These are phyloP conservation scores for Saccharum hybrid DNA, from an alignment of 202 grass and related monocot species.

Conservation along the genomic window DNA sequence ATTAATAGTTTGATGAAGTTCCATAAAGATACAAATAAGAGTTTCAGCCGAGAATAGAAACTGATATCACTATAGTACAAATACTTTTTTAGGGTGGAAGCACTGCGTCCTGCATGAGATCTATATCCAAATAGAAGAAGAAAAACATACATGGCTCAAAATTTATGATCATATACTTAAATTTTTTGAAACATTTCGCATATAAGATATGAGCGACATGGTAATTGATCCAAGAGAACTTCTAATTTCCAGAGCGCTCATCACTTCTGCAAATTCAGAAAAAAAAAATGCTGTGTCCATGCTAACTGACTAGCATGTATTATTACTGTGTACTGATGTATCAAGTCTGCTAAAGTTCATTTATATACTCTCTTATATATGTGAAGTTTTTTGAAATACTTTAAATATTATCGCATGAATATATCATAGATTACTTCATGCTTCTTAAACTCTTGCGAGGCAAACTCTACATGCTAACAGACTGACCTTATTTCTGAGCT, in stretches of 20 bases:
- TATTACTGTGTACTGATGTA: not conserved
- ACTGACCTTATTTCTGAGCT: constrained; percentile 70
- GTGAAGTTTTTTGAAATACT: not conserved
- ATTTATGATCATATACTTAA: not conserved
- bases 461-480: constrained; percentile 36
- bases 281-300: not conserved
- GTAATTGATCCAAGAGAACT: not conserved
- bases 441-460: not conserved
- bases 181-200: not conserved
- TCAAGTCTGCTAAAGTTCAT: not conserved
- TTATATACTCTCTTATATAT: constrained; percentile 3
- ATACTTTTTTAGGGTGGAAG: constrained; percentile 1
- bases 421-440: not conserved
- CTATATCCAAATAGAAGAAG: not conserved
- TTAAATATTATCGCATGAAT: not conserved
- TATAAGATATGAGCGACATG: constrained; percentile 6
- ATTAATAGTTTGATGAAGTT: constrained; percentile 10
- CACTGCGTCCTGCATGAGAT: not conserved
- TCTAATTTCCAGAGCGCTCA: not conserved
- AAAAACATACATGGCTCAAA: constrained; percentile 15
- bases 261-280: not conserved
- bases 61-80: not conserved
- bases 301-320: constrained; percentile 7
- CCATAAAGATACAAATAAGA: constrained; percentile 11
- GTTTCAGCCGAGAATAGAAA: constrained; percentile 6